Base-by-base conservation (phyloP, 768 basidiomycete species). In the Austroboletus eburneus region DNA sequence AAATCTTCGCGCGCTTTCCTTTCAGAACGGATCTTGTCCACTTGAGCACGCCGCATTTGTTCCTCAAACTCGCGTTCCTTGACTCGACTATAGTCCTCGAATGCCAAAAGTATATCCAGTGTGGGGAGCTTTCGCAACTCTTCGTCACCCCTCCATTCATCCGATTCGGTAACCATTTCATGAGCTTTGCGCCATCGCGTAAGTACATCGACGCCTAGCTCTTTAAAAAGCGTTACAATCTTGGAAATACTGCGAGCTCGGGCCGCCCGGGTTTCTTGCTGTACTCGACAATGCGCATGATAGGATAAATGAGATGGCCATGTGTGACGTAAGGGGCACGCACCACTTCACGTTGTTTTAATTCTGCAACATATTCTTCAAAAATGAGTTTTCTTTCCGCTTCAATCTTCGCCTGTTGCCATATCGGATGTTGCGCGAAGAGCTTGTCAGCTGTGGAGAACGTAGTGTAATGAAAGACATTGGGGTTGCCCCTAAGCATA, bases 41-140 rank as follows among this genome's bases (percentile, higher is more conserved):
- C 86, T 52, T 90, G 84, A 5, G 78, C 68, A 49, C 85, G 77
- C 21, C 88, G 75, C 71, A 82, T 83, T 59, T 90, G 83, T 54
- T 94, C 91, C 48, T 95, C 91, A 53, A 91, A 90, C 61, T 95
- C 93, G 43, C 88, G 78, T 67, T 97, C 92, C 27, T 90, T 79
- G 14, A 91, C 83, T 46, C 87, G 81, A 49, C 90, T 87, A 62
- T 94, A 94, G 62, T 94, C 92, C 64, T 99, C 96, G 56, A 93
- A 98, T 1, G 91, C 88, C 30, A 89, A 78, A 20, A 99, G 74
- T 48, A 98, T 87, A 60, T 98, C 96, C 30, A 98, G 74, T 2
- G 86, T 87, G 10, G 95, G 95, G 34, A 97, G 75, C 57, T 78
- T 83, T 52, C 80, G 85, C 41, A 99, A 71, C 51, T 92, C 87